A percentile compares a stretch with the other conserved stretches of the same genome.
phyloP scores from a whole-genome alignment of 2,329 filamentous ascomycete genomes.

The Pseudogymnoascus sp. region DNA sequence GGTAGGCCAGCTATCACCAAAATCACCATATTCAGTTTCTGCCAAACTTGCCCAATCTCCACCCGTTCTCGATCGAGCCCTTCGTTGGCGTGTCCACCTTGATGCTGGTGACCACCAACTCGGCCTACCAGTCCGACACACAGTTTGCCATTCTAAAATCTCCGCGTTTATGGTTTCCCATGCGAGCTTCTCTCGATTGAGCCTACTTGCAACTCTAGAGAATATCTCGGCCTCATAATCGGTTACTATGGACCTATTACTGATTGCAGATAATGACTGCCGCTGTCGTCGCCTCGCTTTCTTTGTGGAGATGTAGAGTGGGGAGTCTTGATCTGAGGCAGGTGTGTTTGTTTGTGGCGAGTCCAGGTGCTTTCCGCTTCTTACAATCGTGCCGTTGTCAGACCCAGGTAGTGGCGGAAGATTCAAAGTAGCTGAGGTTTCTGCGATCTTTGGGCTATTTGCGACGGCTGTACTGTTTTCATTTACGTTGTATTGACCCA shows the following conservation, averaged over 20 bases:
- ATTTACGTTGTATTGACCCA: not conserved
- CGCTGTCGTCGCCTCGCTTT: conserved; percentile 9
- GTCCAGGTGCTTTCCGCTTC: not conserved
- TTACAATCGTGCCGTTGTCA: no score
- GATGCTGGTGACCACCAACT: conserved; percentile 29
- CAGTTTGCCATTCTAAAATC: conserved; percentile 28
- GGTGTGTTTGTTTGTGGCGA: not conserved
- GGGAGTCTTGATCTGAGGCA: not conserved
- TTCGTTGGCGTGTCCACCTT: conserved; percentile 11
- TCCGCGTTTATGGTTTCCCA: conserved; percentile 26
- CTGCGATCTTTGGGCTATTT: not conserved
- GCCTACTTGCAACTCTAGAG: conserved; percentile 11
- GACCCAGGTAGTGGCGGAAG: not conserved
- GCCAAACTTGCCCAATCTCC: conserved; percentile 2
- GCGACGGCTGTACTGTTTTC: not conserved
- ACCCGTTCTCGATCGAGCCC: not conserved
- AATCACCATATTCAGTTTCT: conserved; percentile 5
- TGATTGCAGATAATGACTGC: conserved; percentile 23
- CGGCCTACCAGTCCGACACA: conserved; percentile 25
- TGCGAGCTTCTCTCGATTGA: conserved; percentile 18
- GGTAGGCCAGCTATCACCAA: not conserved
- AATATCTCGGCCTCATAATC: conserved; percentile 13
- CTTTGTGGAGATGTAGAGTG: not conserved
- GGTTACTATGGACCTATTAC: conserved; percentile 17
- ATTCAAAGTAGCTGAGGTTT: not conserved